These are phyloP conservation scores for Diplodia intermedia DNA, from an alignment of 2,329 filamentous ascomycete genomes.

Conservation along the genomic window DNA sequence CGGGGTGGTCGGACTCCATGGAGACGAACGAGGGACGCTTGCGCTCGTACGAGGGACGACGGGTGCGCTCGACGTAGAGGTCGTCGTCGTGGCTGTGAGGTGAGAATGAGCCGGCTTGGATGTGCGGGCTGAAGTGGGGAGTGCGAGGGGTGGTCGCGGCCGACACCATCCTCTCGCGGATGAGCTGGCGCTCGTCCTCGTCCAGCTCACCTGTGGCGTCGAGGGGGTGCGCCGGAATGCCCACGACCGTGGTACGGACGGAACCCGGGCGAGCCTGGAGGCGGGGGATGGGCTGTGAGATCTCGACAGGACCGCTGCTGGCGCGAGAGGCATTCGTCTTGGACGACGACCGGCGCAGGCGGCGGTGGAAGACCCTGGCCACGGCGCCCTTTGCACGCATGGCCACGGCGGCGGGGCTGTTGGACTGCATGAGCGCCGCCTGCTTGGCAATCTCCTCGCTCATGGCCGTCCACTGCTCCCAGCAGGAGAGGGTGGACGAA, in stretches of 20 bases:
- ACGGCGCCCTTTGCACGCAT: not conserved
- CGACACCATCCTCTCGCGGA: not conserved
- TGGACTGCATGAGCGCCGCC: not conserved
- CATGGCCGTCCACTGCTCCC: slow-evolving; percentile 5
- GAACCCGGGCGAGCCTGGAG: not conserved
- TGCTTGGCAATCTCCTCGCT: not conserved
- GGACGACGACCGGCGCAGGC: not conserved
- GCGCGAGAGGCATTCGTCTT: not conserved
- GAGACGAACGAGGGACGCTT: not conserved
- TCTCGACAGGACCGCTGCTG: not conserved
- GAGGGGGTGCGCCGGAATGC: not conserved
- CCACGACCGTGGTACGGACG: not conserved
- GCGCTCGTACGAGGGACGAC: not conserved
- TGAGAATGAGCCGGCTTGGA: not conserved
- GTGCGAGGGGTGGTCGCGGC: not conserved
- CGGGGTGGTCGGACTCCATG: not conserved
- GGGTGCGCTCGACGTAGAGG: not conserved
- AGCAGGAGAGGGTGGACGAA: not conserved
- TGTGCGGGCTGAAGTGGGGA: not conserved
- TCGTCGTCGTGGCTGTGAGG: not conserved
- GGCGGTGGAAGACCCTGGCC: not conserved
- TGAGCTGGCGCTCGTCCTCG: not conserved
- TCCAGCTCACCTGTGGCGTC: not conserved
- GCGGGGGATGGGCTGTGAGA: not conserved
- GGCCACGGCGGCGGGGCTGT: not conserved